phyloP scores from a whole-genome alignment of 768 basidiomycete species.

The Leccinum disarticulatum region DNA sequence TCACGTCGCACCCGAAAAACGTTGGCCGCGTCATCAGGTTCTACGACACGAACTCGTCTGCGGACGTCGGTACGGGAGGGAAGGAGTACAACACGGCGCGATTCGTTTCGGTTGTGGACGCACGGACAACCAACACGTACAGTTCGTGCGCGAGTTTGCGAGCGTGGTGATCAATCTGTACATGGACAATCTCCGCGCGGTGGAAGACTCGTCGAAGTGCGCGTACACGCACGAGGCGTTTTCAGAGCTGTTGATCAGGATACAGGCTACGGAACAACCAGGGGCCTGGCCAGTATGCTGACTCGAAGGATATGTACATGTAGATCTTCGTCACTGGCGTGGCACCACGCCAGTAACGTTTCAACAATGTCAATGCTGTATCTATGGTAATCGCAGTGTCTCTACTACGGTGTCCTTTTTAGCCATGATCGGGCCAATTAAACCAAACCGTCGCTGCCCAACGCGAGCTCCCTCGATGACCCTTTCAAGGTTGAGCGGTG shows the following conservation, averaged over 20 bases:
- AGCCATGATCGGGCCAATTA: too few species aligned
- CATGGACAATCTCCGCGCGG: constrained; percentile 77
- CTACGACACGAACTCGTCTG: constrained; percentile 33
- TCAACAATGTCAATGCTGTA: too few species aligned
- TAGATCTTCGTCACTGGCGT: too few species aligned
- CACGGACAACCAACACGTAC: constrained; percentile 85
- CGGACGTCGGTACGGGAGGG: constrained; percentile 30
- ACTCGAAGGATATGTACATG: too few species aligned
- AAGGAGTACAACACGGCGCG: constrained; percentile 57
- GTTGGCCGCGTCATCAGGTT: constrained; percentile 40
- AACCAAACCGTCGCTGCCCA: too few species aligned
- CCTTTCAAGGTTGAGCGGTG: too few species aligned
- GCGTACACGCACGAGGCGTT: constrained; percentile 84
- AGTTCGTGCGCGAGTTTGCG: constrained; percentile 94
- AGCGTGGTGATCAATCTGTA: constrained; percentile 90
- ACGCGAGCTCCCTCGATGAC: too few species aligned
- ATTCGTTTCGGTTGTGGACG: constrained; percentile 72
- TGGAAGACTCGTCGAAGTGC: constrained; percentile 88
- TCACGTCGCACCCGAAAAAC: constrained; percentile 46
- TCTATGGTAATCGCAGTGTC: too few species aligned
- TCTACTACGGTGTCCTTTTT: too few species aligned
- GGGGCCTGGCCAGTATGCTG: too few species aligned
- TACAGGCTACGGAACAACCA: constrained; percentile 67
- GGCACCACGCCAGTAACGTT: too few species aligned
- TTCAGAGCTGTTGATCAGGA: constrained; percentile 66